phyloP scores from a whole-genome alignment of 768 basidiomycete species.

The Lactifluus rugatus region DNA sequence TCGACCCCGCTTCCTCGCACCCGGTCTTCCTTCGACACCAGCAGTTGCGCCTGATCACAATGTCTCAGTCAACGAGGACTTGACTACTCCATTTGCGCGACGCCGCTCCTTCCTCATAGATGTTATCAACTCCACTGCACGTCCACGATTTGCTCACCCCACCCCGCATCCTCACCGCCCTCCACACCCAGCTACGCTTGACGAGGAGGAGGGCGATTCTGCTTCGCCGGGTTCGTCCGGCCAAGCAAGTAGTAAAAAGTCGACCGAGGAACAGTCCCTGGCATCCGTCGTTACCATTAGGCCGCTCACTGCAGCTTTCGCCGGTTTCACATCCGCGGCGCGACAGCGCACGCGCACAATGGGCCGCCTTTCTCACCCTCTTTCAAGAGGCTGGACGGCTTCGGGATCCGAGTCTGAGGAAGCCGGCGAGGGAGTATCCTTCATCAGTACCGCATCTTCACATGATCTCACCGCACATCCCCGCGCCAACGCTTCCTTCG shows the following conservation, averaged over 20 bases:
- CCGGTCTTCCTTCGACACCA: slow-evolving; percentile 12
- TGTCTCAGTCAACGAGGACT: slow-evolving; percentile 26
- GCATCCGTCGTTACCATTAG: slow-evolving; percentile 28
- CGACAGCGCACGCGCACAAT: slow-evolving; percentile 31
- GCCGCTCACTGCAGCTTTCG: slow-evolving; percentile 44
- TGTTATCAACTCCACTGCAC: slow-evolving; percentile 73
- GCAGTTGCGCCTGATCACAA: slow-evolving; percentile 18
- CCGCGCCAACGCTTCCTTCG: slow-evolving; percentile 81
- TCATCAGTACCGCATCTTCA: slow-evolving; percentile 76
- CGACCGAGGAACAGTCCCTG: slow-evolving; percentile 22
- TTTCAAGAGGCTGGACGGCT: slow-evolving; percentile 40
- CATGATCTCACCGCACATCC: slow-evolving; percentile 76
- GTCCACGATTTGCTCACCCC: slow-evolving; percentile 56
- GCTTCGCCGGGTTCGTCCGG: slow-evolving; percentile 16
- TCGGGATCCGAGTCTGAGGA: slow-evolving; percentile 25
- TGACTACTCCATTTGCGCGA: slow-evolving; percentile 59
- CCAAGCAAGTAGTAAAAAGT: slow-evolving; percentile 29
- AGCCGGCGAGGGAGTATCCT: slow-evolving; percentile 49
- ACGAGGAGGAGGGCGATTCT: slow-evolving; percentile 8
- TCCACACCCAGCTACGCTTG: not conserved
- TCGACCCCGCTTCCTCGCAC: slow-evolving; percentile 49
- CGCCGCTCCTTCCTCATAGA: slow-evolving; percentile 75
- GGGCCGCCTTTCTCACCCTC: slow-evolving; percentile 51
- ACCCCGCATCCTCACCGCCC: slow-evolving; percentile 47
- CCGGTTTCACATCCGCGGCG: slow-evolving; percentile 55